Conservation (phyloP, 1,139 yeast species). For the Kazachstania sp. region DNA sequence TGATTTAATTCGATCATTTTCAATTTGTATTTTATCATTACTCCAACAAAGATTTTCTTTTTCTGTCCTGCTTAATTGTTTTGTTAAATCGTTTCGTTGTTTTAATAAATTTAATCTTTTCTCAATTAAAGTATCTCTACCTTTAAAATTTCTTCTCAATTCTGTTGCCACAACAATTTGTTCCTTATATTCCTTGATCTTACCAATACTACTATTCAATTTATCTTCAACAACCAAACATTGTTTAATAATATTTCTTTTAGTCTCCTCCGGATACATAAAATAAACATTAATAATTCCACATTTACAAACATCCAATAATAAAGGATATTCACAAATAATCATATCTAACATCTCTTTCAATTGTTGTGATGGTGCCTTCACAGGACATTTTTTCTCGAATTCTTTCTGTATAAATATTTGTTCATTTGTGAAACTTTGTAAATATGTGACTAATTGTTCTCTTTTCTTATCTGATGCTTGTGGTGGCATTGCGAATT, state of each 20-base stretch:
- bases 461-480: conserved; percentile 3
- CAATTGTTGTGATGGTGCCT: conserved; percentile 26
- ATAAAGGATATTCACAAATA: conserved; percentile 37
- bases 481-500: conserved; percentile 1
- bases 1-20: conserved; percentile 1
- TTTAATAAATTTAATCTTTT: neutral
- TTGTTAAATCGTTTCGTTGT: neutral
- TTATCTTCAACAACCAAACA: conserved; percentile 9
- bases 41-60: conserved; percentile 13
- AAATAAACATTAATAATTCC: conserved; percentile 48
- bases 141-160: conserved; percentile 9
- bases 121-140: neutral
- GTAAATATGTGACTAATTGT: conserved; percentile 2
- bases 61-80: neutral
- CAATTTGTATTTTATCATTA: conserved; percentile 9
- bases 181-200: conserved; percentile 10
- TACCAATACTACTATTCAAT: conserved; percentile 10
- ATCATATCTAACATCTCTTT: conserved; percentile 42
- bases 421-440: neutral
- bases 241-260: conserved; percentile 23
- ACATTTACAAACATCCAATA: conserved; percentile 45
- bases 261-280: conserved; percentile 40
- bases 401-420: conserved; percentile 40
- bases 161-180: conserved; percentile 9
- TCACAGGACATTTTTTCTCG: conserved; percentile 41